These are phyloP conservation scores for Cercospora sp. DNA, from an alignment of 2,329 filamentous ascomycete species.

Conservation along the genomic window DNA sequence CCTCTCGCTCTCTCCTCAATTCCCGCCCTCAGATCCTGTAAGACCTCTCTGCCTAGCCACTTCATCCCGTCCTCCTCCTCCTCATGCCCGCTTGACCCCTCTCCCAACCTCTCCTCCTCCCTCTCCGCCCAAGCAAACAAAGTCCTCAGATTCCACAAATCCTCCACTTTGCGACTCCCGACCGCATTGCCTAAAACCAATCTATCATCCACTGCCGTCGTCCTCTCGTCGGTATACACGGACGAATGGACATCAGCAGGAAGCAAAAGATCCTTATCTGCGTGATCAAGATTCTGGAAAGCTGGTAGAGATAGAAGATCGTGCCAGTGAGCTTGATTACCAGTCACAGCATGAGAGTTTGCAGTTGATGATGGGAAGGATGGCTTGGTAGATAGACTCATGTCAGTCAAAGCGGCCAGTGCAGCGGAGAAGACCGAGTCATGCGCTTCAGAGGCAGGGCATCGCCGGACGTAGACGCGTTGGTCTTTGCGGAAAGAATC, in stretches of 20 bases:
- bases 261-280: constrained; percentile 58
- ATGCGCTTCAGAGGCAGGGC: constrained; percentile 56
- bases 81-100: not conserved
- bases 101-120: constrained; percentile 18
- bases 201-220: constrained; percentile 69
- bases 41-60: constrained; percentile 59
- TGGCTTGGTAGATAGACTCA: constrained; percentile 37
- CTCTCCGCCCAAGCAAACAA: constrained; percentile 68
- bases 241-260: constrained; percentile 43
- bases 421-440: constrained; percentile 66
- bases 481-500: constrained; percentile 68
- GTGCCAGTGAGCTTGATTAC: constrained; percentile 50
- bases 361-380: not conserved
- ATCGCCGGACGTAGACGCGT: constrained; percentile 70
- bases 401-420: constrained; percentile 69
- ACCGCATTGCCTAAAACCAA: constrained; percentile 57
- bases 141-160: constrained; percentile 61
- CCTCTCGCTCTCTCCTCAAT: constrained; percentile 45
- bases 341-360: constrained; percentile 26
- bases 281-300: constrained; percentile 57
- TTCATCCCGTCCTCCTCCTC: constrained; percentile 32
- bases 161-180: constrained; percentile 54
- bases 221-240: constrained; percentile 53
- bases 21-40: constrained; percentile 55
- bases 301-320: constrained; percentile 70